phyloP scores from a whole-genome alignment of 1,284 basidiomycete genomes.

The Anthracocystis panici-leucophaei region DNA sequence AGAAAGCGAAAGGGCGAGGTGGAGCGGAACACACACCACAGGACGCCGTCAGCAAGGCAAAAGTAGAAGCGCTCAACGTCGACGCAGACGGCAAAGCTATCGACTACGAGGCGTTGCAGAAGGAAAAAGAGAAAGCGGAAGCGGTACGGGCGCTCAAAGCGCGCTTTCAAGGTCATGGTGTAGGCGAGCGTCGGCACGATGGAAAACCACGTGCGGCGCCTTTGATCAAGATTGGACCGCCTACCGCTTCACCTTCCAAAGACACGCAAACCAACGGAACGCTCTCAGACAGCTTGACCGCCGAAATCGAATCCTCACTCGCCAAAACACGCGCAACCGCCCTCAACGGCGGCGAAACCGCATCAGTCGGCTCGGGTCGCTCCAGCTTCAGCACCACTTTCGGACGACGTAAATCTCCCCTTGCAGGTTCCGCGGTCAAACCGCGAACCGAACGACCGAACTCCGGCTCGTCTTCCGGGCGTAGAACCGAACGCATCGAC shows the following conservation, averaged over 20 bases:
- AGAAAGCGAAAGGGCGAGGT: conserved; percentile 37
- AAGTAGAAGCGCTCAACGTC: conserved; percentile 15
- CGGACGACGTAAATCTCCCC: conserved; percentile 33
- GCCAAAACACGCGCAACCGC: conserved; percentile 18
- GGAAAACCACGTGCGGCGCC: conserved; percentile 18
- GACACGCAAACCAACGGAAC: background rate
- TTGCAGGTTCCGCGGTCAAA: background rate
- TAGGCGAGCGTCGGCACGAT: conserved; percentile 35
- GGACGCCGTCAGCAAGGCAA: conserved; percentile 3
- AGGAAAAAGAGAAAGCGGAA: conserved; percentile 60
- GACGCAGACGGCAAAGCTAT: conserved; percentile 39
- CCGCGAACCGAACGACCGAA: background rate
- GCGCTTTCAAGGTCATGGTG: conserved; percentile 49
- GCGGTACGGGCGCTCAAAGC: conserved; percentile 56
- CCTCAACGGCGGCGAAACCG: conserved; percentile 17
- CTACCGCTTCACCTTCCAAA: background rate
- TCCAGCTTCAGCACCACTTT: conserved; percentile 51
- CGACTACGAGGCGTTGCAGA: conserved; percentile 46
- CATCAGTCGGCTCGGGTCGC: conserved; percentile 16
- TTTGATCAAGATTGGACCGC: conserved; percentile 40
- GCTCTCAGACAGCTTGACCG: conserved; percentile 26
- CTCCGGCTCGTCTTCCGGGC: background rate
- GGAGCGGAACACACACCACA: conserved; percentile 5
- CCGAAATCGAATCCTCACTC: conserved; percentile 41
- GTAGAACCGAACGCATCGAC: conserved; percentile 40